Evolutionary conservation across 2,329 filamentous ascomycete species (phyloP), one percentile per base, ranked within the genome.

Genomic region (Nemania sp.): DNA sequence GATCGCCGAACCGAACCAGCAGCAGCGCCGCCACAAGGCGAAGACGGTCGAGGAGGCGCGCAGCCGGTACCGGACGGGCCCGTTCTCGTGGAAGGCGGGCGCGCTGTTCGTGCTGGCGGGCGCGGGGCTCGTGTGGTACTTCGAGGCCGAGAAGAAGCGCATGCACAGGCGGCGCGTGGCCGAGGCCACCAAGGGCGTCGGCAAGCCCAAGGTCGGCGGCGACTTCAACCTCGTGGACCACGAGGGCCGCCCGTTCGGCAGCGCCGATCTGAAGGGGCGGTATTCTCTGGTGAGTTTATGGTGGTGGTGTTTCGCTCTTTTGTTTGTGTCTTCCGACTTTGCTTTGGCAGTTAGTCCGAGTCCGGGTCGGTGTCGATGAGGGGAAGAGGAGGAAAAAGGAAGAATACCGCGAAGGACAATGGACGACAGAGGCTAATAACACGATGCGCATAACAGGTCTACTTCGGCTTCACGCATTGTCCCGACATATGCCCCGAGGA

Each of bases 401-500:
- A 29, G 25, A 29, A 29, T 29, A 29, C 25, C 7, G 7, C 25
- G 25, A 29, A 5, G 2, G 10, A 13, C 25, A 5, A 34, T 11
- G 50, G 3, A 17, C 10, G 43, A n/a, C 11, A 48, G 45, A n/a
- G 10, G 39, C 43, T 56, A 47, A 54, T 6, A 39, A 3, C 13
- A 7, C 12, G 11, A 2, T 10, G 50, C 18, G 25, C 7, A 49
- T 46, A 52, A 62, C 67, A 95, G 91, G 87, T 98, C 39, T 99
- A 99, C 80, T 99, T 99, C 75, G 95, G 95, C 71, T 99, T 99
- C 83, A 94, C 92, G 9, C 93, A 97, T 77, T 99, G 95, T 75
- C 95, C 95, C 21, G 95, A 99, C 75, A 99, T 99, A 74, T 99
- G 95, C 80, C 95, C 95, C 35, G 95, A 99, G 73, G 95, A 99